phyloP scores from a whole-genome alignment of 495 filamentous ascomycete species.

The Venustampulla echinocandica region DNA sequence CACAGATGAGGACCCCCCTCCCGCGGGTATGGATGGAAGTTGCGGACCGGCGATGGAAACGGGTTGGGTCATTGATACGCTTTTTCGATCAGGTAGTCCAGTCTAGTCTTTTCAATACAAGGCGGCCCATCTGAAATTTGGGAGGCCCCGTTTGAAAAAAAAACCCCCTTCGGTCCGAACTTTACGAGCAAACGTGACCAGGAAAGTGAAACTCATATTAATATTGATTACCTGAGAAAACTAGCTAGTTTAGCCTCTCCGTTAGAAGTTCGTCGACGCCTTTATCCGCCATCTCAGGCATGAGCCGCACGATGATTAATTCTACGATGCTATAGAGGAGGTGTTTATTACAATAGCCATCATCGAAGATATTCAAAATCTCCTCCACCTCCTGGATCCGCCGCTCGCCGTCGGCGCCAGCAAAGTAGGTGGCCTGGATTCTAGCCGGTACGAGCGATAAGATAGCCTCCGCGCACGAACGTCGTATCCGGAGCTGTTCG shows the following conservation, averaged over 20 bases:
- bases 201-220: too few relatives aligned
- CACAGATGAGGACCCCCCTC: too few relatives aligned
- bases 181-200: too few relatives aligned
- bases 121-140: slow-evolving; percentile 20
- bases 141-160: slow-evolving; percentile 21
- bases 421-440: slow-evolving; percentile 41
- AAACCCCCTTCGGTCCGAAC: too few relatives aligned
- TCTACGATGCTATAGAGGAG: slow-evolving; percentile 72
- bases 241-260: slow-evolving; percentile 49
- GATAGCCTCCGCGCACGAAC: slow-evolving; percentile 44
- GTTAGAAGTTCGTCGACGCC: slow-evolving; percentile 64
- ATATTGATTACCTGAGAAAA: too few relatives aligned
- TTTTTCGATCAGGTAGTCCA: slow-evolving; percentile 2
- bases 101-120: slow-evolving; percentile 16
- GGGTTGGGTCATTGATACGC: background rate
- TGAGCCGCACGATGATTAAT: slow-evolving; percentile 61
- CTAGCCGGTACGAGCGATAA: slow-evolving; percentile 40
- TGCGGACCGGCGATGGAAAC: background rate
- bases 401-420: slow-evolving; percentile 23
- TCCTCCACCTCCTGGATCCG: slow-evolving; percentile 21
- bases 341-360: slow-evolving; percentile 86
- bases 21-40: background rate
- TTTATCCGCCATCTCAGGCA: slow-evolving; percentile 76
- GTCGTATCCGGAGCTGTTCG: slow-evolving; percentile 39
- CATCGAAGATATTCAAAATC: slow-evolving; percentile 64